Conservation (phyloP, 2,329 filamentous ascomycete genomes). For the Talaromyces sp. region DNA sequence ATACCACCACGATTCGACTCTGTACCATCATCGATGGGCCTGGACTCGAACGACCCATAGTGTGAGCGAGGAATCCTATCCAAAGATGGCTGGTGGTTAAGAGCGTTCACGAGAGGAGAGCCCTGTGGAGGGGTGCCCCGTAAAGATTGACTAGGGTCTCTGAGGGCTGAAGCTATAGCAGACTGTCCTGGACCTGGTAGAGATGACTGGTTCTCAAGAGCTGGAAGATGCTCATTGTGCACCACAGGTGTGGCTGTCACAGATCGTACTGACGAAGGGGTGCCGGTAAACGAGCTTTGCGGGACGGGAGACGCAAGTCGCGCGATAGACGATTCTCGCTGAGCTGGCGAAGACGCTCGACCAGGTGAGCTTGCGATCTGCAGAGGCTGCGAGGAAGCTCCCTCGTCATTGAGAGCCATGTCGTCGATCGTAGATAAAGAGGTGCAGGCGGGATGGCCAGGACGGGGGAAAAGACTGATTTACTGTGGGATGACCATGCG, state of each 20-base stretch:
- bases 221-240: constrained; percentile 59
- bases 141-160: constrained; percentile 48
- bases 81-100: constrained; percentile 40
- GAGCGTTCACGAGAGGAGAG: constrained; percentile 52
- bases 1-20: constrained; percentile 53
- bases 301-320: constrained; percentile 54
- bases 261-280: constrained; percentile 18
- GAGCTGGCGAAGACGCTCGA: constrained; percentile 34
- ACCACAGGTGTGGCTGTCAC: constrained; percentile 35
- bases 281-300: constrained; percentile 29
- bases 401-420: constrained; percentile 34
- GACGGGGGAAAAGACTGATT: neutral
- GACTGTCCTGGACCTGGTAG: constrained; percentile 76
- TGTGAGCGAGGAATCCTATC: constrained; percentile 59
- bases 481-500: neutral
- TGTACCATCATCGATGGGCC: constrained; percentile 47
- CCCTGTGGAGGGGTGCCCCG: constrained; percentile 44
- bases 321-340: constrained; percentile 50
- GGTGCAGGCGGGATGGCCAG: neutral
- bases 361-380: constrained; percentile 26
- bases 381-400: constrained; percentile 28
- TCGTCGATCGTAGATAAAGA: neutral
- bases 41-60: constrained; percentile 80
- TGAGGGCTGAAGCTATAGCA: constrained; percentile 81
- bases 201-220: constrained; percentile 53